Percentiles rank a stretch among this genome's conserved stretches.
phyloP scores from a whole-genome alignment of 192 early-diverging fungal genomes.

The Lunasporangiospora selenospora region DNA sequence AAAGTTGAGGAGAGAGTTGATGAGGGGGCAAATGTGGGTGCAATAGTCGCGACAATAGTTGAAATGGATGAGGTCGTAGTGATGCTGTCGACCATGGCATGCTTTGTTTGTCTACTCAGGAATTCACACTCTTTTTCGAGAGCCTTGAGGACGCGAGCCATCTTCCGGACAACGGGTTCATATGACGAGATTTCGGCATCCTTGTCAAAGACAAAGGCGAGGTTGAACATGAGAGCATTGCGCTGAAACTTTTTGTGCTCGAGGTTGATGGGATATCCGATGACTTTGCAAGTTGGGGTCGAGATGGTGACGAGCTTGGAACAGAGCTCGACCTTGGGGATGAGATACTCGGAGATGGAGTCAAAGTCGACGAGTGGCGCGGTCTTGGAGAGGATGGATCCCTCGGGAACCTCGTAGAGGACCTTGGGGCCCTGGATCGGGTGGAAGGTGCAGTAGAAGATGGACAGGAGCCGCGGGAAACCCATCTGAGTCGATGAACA shows the following conservation, averaged over 20 bases:
- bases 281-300: constrained; percentile 71
- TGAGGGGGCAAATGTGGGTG: neutral
- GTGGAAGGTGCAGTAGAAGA: constrained; percentile 88
- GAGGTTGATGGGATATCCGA: constrained; percentile 81
- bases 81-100: constrained; percentile 13
- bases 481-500: constrained; percentile 18
- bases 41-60: neutral
- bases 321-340: constrained; percentile 82
- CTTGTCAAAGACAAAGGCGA: constrained; percentile 94
- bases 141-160: constrained; percentile 80
- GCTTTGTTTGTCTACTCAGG: constrained; percentile 26
- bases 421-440: constrained; percentile 77
- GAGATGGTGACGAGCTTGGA: constrained; percentile 77
- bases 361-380: constrained; percentile 75
- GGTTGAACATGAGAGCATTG: constrained; percentile 91
- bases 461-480: constrained; percentile 69
- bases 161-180: constrained; percentile 87
- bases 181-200: constrained; percentile 81
- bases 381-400: constrained; percentile 60
- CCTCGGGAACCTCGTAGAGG: constrained; percentile 78
- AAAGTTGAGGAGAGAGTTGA: neutral
- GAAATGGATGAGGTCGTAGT: neutral
- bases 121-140: constrained; percentile 71
- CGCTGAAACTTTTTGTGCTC: constrained; percentile 73
- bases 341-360: constrained; percentile 81